phyloP scores from a whole-genome alignment of 495 filamentous ascomycete species.

The Aspergillus sparsus region DNA sequence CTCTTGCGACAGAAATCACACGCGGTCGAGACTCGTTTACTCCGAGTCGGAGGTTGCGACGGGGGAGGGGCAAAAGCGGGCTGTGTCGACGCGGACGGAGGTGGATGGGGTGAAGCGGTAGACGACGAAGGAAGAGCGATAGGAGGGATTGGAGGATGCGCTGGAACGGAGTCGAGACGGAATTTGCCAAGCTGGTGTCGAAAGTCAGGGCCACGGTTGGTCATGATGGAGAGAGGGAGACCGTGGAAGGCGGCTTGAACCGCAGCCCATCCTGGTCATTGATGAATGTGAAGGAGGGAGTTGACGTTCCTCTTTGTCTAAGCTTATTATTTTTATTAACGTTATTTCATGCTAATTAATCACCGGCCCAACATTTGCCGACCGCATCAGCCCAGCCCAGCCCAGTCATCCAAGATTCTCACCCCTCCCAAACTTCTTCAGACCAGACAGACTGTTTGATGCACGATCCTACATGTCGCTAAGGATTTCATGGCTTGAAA shows the following conservation, averaged over 20 bases:
- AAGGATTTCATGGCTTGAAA: too few relatives aligned
- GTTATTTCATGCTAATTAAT: too few relatives aligned
- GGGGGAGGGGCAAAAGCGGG: constrained; percentile 6
- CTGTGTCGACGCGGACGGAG: not conserved
- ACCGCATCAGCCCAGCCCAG: too few relatives aligned
- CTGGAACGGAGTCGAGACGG: constrained; percentile 40
- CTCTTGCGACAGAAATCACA: constrained; percentile 56
- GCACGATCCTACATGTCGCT: too few relatives aligned
- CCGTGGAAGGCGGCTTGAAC: constrained; percentile 36
- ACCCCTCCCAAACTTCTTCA: too few relatives aligned
- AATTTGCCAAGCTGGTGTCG: constrained; percentile 51
- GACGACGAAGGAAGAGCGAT: constrained; percentile 9
- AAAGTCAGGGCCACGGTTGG: constrained; percentile 45
- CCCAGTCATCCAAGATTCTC: too few relatives aligned
- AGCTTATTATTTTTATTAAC: not conserved
- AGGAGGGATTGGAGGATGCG: constrained; percentile 24
- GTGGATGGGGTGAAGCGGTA: constrained; percentile 10
- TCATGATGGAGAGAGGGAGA: constrained; percentile 30
- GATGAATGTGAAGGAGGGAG: not conserved
- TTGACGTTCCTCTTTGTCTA: not conserved
- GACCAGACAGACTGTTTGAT: too few relatives aligned
- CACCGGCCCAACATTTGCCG: too few relatives aligned
- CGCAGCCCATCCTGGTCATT: constrained; percentile 33
- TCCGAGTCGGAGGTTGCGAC: constrained; percentile 20
- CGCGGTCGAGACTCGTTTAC: constrained; percentile 50